Evolutionary conservation across 2,329 filamentous ascomycete species (phyloP).

Genomic region (Leptographium flavum): DNA sequence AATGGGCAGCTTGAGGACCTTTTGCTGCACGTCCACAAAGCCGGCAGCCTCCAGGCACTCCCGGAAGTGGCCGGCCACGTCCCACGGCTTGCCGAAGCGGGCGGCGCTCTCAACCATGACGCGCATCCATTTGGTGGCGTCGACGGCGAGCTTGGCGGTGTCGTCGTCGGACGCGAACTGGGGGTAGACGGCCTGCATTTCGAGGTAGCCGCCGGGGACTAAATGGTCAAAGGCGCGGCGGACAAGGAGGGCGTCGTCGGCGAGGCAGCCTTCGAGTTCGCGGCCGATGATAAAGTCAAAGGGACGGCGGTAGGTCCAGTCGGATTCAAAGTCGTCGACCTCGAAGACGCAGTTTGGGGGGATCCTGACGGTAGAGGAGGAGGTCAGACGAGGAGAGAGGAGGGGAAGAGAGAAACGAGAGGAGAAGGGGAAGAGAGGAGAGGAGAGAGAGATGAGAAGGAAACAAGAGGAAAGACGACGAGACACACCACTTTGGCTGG

Average conservation of each 20-base stretch:
- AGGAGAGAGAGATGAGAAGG: neutral
- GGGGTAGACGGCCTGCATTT: constrained; percentile 7
- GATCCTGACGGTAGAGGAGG: neutral
- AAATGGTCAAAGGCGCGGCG: constrained; percentile 7
- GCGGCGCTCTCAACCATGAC: neutral
- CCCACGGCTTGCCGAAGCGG: neutral
- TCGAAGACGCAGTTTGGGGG: constrained; percentile 10
- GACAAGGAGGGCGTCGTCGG: constrained; percentile 3
- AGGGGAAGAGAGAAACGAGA: no score
- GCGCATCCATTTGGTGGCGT: neutral
- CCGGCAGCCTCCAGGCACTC: constrained; percentile 26
- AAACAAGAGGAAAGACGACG: neutral
- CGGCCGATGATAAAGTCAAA: constrained; percentile 13
- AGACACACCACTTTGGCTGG: constrained; percentile 13
- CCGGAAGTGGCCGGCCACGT: neutral
- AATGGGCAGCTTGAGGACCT: constrained; percentile 26
- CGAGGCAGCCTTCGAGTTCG: constrained; percentile 9
- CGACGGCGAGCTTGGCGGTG: constrained; percentile 1
- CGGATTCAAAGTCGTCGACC: constrained; percentile 13
- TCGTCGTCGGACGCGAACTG: constrained; percentile 10
- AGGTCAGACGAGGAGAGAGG: no score
- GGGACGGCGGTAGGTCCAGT: constrained; percentile 11
- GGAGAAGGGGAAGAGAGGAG: no score
- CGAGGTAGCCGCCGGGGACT: constrained; percentile 12
- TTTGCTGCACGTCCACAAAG: constrained; percentile 31